Base-by-base conservation (phyloP, 1,284 basidiomycete species). In the Acaromyces ingoldii region DNA sequence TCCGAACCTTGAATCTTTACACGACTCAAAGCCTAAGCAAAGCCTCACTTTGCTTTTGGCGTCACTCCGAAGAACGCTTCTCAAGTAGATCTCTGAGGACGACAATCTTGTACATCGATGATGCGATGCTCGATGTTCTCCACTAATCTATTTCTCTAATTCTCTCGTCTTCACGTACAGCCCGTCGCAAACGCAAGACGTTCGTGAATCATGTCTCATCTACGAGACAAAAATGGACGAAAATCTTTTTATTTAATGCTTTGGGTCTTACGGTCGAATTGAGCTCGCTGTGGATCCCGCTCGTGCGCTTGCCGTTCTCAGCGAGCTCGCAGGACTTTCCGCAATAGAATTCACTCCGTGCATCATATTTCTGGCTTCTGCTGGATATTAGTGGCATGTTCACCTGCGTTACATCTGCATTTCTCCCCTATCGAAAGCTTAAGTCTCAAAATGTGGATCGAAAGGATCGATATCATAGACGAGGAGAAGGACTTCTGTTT, bases 1-100 rank as follows among this genome's bases (percentile, higher is more conserved):
- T 17, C 38, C 7, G 9, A 40, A 7, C 25, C 17, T 24, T 9
- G 38, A 40, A 17, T 11, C 9, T 9, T 24, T 40, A 7, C 17
- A 40, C 17, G 38, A 40, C 25, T 24, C 38, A 7, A 40, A 40
- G 38, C 38, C n/a, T n/a, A n/a, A n/a, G n/a, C n/a, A n/a, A n/a
- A n/a, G n/a, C n/a, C 38, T 19, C 17, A 40, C 25, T 19, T 40
- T 40, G 38, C 38, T 17, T 40, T 40, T 40, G 38, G 38, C 17
- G 17, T 40, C 25, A 9, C 7, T 19, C 9, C 38, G 9, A 24
- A 19, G 9, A 40, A 19, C 38, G 25, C 38, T 7, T 34, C 19
- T 34, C 33, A n/a, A 34, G 19, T n/a, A 34, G 19, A 34, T 11
- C 33, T 13, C 33, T n/a, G 11, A n/a, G 11, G 33, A n/a, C n/a